These are phyloP conservation scores for Dictyostelium firmibasis DNA, from an alignment of 78 protist genomes.

Conservation along the genomic window DNA sequence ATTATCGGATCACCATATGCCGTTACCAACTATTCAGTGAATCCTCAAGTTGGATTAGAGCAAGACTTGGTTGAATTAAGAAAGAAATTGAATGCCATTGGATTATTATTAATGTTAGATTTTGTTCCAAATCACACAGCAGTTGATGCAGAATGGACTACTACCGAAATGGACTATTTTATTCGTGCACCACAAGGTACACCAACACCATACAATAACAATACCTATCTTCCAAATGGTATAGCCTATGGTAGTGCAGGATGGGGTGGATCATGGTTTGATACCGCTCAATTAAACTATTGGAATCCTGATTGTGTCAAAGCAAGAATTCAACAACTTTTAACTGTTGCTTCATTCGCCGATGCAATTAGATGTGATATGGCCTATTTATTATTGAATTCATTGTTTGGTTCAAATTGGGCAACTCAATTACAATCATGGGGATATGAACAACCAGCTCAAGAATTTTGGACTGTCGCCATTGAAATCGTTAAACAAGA, in stretches of 20 bases:
- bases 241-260: slow-evolving; percentile 91
- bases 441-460: slow-evolving; percentile 85
- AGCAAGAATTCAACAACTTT: slow-evolving; percentile 37
- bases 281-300: slow-evolving; percentile 90
- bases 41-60: slow-evolving; percentile 81
- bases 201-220: slow-evolving; percentile 80
- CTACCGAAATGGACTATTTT: slow-evolving; percentile 52
- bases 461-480: slow-evolving; percentile 91
- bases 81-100: slow-evolving; percentile 72
- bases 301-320: slow-evolving; percentile 78
- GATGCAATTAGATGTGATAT: slow-evolving; percentile 95
- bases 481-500: slow-evolving; percentile 78
- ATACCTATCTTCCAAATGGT: slow-evolving; percentile 80
- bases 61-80: slow-evolving; percentile 60
- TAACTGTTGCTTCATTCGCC: slow-evolving; percentile 74
- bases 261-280: slow-evolving; percentile 78
- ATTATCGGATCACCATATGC: slow-evolving; percentile 95
- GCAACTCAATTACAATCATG: slow-evolving; percentile 44
- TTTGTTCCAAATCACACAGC: slow-evolving; percentile 95
- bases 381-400: slow-evolving; percentile 91
- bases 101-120: slow-evolving; percentile 86
- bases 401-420: slow-evolving; percentile 86
- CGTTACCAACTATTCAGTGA: slow-evolving; percentile 80
- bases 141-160: slow-evolving; percentile 76
- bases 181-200: slow-evolving; percentile 75